Percentiles rank a stretch among this genome's conserved stretches.
phyloP scores from a whole-genome alignment of 306 rosid species.

The Acacia crassicarpa region DNA sequence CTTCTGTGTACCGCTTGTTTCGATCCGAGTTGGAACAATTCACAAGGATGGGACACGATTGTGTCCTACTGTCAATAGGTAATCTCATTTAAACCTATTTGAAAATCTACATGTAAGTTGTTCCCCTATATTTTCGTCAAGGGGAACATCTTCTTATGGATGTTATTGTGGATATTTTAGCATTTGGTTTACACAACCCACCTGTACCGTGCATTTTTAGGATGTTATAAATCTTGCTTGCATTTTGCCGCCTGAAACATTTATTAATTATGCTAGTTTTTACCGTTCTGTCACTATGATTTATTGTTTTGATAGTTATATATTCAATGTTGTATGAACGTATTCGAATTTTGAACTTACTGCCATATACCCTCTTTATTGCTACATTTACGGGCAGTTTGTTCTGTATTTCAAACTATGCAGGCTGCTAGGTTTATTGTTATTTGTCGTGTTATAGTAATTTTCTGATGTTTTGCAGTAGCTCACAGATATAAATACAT shows the following conservation, averaged over 20 bases:
- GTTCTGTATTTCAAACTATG: slow-evolving; percentile 12
- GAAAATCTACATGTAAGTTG: not conserved
- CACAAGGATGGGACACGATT: slow-evolving; percentile 67
- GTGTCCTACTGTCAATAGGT: slow-evolving; percentile 77
- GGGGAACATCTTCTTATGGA: not conserved
- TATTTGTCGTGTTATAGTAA: slow-evolving; percentile 14
- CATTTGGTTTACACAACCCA: not conserved
- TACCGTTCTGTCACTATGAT: not conserved
- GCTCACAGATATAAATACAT: slow-evolving; percentile 29
- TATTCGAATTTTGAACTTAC: not conserved
- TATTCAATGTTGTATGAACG: not conserved
- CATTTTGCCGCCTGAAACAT: not conserved
- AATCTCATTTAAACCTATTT: slow-evolving; percentile 29
- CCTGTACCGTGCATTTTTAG: not conserved
- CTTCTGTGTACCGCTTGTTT: slow-evolving; percentile 94
- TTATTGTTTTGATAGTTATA: not conserved
- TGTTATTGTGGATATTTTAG: not conserved
- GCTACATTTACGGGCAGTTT: slow-evolving; percentile 2
- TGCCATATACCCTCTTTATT: not conserved
- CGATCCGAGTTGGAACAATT: slow-evolving; percentile 86
- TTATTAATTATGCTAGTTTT: not conserved
- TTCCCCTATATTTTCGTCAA: not conserved
- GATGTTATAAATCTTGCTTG: not conserved
- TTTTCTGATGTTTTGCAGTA: slow-evolving; percentile 30
- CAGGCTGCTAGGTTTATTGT: slow-evolving; percentile 35